Percentiles rank a stretch among this genome's conserved stretches.
phyloP scores from a whole-genome alignment of 2,329 filamentous ascomycete genomes.

The Orbilia javanica region DNA sequence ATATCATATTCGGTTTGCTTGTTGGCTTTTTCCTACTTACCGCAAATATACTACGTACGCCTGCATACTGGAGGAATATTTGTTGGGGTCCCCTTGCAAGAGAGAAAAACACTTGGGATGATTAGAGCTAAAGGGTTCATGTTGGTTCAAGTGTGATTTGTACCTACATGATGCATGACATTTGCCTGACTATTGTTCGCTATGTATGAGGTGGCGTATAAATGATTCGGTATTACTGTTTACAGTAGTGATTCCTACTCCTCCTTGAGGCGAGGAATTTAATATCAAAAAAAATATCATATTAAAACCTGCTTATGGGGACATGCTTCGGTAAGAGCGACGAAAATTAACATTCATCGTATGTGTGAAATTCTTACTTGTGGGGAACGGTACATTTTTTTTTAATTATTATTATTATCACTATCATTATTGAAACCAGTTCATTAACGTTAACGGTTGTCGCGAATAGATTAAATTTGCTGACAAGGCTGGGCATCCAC shows the following conservation, averaged over 20 bases:
- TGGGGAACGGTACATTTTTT: neutral
- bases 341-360: constrained; percentile 15
- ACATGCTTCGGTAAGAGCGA: constrained; percentile 14
- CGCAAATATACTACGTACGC: neutral
- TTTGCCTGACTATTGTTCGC: neutral
- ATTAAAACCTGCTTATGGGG: neutral
- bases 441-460: constrained; percentile 6
- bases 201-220: neutral
- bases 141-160: constrained; percentile 17
- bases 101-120: neutral
- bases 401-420: neutral
- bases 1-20: constrained; percentile 41
- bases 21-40: constrained; percentile 6
- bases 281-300: neutral
- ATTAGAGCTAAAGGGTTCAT: neutral
- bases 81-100: constrained; percentile 14
- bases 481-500: constrained; percentile 14
- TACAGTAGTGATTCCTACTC: neutral
- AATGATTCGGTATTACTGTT: neutral
- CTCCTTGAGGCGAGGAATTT: neutral
- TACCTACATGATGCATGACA: constrained; percentile 31
- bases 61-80: neutral
- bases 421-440: neutral
- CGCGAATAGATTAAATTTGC: constrained; percentile 15
- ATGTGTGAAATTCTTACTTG: constrained; percentile 1